Base-by-base conservation (phyloP, 1,284 basidiomycete genomes). In the Ganoderma meredithae region DNA sequence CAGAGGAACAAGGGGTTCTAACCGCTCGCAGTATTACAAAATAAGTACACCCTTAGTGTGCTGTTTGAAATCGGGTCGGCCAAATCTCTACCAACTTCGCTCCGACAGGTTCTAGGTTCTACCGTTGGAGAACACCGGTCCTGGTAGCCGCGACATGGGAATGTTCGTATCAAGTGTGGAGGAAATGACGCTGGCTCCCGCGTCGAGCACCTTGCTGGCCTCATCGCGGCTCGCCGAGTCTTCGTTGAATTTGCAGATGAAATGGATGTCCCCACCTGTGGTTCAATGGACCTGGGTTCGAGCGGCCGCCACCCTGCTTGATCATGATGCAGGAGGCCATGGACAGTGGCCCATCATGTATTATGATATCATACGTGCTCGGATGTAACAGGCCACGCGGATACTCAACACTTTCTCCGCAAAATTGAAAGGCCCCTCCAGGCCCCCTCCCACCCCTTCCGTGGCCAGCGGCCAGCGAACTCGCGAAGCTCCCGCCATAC, bases 121-220 rank as follows among this genome's bases (percentile, higher is more conserved):
- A 27, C 22, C 58, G 58, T 60, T 60, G 36, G 22, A 39, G 33
- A 36, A 41, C 58, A 60, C 41, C 58, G 27, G 39, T 22, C 58
- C 58, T 60, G 58, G n/a, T 22, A 8, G 7, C 36, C 39, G 58
- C 39, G 22, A 41, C 33, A 41, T 60, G 19, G 36, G n/a, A 40
- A 25, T 3, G 17, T 39, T 59, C 0, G 39, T 60, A 39, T 39
- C 58, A 12, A 40, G 3, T 40, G 22, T 25, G 58, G 36, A 40
- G 6, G 22, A 40, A 40, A 12, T 22, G 33, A 39, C 52, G 27
- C 52, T 17, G 19, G 52, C 52, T 55, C 52, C 47, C 47, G 47
- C 47, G 22, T 49, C 47, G 12, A 49, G 47, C 22, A 49, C 47
- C 15, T 15, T 31, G 52, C 52, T 19, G 15, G 52, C 13, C 52